Conservation (phyloP, 345 rosid genomes). For the Eucalyptus globulus region DNA sequence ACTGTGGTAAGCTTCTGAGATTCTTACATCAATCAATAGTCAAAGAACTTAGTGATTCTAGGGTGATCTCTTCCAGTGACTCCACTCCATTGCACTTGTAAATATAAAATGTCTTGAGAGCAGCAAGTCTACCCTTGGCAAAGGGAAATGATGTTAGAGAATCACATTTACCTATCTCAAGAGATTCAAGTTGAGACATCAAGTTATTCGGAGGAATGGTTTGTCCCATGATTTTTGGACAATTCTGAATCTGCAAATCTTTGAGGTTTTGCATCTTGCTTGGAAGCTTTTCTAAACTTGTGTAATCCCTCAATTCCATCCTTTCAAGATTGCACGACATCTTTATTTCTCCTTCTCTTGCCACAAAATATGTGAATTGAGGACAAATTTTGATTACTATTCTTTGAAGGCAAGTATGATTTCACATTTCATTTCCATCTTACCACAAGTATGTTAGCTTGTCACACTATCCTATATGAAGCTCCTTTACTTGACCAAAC, state of each 20-base stretch:
- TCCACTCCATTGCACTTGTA: neutral
- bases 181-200: neutral
- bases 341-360: neutral
- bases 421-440: too few species aligned
- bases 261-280: neutral
- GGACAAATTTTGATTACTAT: too few species aligned
- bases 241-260: fast-evolving
- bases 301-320: neutral
- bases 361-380: too few species aligned
- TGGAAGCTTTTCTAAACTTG: neutral
- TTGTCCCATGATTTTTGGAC: neutral
- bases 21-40: neutral
- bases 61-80: neutral
- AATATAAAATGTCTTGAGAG: neutral
- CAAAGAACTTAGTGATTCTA: neutral
- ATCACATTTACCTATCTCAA: neutral
- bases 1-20: neutral
- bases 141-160: neutral
- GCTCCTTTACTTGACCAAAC: too few species aligned
- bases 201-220: neutral
- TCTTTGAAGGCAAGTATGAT: too few species aligned
- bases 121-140: neutral
- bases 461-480: too few species aligned
- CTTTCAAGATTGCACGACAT: neutral
- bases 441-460: too few species aligned